A percentile compares a stretch with the other conserved stretches of the same genome.
Evolutionary conservation across 169 alveolate genomes (phyloP).

Genomic region (Plasmodium relictum): DNA sequence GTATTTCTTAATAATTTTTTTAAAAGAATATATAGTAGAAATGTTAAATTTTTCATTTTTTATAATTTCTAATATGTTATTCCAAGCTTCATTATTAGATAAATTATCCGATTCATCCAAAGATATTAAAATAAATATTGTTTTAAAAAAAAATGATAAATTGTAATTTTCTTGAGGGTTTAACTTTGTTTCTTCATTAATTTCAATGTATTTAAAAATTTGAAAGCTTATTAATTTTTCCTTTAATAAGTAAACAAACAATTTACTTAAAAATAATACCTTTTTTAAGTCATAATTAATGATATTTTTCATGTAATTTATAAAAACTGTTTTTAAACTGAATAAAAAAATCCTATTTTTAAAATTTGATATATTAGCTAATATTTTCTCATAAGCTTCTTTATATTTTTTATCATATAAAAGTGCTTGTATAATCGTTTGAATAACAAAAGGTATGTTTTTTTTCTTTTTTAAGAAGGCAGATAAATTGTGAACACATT

Average conservation of each 20-base stretch:
- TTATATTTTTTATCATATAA: slow-evolving; percentile 66
- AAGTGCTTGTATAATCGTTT: slow-evolving; percentile 59
- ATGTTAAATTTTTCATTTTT: not conserved
- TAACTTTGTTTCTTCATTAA: not conserved
- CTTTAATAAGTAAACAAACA: slow-evolving; percentile 38
- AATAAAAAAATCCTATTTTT: slow-evolving; percentile 62
- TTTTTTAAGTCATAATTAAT: slow-evolving; percentile 58
- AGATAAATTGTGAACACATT: slow-evolving; percentile 63
- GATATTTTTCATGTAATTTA: slow-evolving; percentile 69
- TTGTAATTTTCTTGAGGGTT: slow-evolving; percentile 8
- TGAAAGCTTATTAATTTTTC: slow-evolving; percentile 47
- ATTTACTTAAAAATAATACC: slow-evolving; percentile 55
- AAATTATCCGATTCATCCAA: slow-evolving; percentile 16
- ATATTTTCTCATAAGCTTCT: slow-evolving; percentile 49
- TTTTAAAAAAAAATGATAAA: slow-evolving; percentile 53
- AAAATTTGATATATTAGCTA: slow-evolving; percentile 36
- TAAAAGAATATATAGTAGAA: slow-evolving; percentile 27
- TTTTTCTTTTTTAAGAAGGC: slow-evolving; percentile 61
- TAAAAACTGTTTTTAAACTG: slow-evolving; percentile 71
- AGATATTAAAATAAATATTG: slow-evolving; percentile 61
- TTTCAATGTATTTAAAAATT: slow-evolving; percentile 60
- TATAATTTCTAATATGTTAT: slow-evolving; percentile 19
- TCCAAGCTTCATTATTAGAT: slow-evolving; percentile 33
- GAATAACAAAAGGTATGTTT: slow-evolving; percentile 69
- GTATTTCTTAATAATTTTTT: slow-evolving; percentile 57